Evolutionary conservation across 2,329 filamentous ascomycete genomes (phyloP).

Genomic region (Colletotrichum acutatum): DNA sequence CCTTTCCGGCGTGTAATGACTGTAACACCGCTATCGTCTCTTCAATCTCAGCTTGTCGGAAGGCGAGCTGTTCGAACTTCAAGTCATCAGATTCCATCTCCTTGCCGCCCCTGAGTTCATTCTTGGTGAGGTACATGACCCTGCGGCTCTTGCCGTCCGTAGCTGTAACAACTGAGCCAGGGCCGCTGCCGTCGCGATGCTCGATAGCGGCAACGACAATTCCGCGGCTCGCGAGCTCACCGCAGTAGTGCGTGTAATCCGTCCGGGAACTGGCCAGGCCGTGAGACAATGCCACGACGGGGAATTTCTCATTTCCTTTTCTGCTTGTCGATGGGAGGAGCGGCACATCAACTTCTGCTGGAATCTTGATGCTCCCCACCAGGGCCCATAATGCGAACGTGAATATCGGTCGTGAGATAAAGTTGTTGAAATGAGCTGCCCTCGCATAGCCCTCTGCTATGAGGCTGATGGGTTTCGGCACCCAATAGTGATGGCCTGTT

Average conservation of each 20-base stretch:
- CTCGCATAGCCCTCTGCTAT: conserved; percentile 59
- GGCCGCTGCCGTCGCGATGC: conserved; percentile 63
- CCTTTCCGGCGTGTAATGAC: conserved; percentile 47
- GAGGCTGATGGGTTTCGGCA: conserved; percentile 54
- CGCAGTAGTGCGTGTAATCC: conserved; percentile 63
- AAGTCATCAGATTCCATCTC: conserved; percentile 49
- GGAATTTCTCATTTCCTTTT: conserved; percentile 44
- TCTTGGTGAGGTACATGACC: conserved; percentile 23
- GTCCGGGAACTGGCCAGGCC: conserved; percentile 61
- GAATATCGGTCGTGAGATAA: conserved; percentile 54
- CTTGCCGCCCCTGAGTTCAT: conserved; percentile 1
- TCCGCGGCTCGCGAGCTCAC: conserved; percentile 61
- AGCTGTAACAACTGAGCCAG: conserved; percentile 52
- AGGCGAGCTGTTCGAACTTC: conserved; percentile 59
- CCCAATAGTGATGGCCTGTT: conserved; percentile 52
- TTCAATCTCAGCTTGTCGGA: conserved; percentile 62
- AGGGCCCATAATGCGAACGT: conserved; percentile 54
- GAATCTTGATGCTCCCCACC: conserved; percentile 57
- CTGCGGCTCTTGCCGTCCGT: not conserved
- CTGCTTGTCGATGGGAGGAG: conserved; percentile 43
- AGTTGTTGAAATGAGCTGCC: conserved; percentile 56
- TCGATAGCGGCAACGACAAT: conserved; percentile 61
- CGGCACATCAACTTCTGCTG: conserved; percentile 58
- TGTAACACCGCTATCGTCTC: conserved; percentile 53
- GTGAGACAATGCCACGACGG: conserved; percentile 63